phyloP scores from a whole-genome alignment of 371 early-diverging fungal genomes.

The Chytridiales sp. region DNA sequence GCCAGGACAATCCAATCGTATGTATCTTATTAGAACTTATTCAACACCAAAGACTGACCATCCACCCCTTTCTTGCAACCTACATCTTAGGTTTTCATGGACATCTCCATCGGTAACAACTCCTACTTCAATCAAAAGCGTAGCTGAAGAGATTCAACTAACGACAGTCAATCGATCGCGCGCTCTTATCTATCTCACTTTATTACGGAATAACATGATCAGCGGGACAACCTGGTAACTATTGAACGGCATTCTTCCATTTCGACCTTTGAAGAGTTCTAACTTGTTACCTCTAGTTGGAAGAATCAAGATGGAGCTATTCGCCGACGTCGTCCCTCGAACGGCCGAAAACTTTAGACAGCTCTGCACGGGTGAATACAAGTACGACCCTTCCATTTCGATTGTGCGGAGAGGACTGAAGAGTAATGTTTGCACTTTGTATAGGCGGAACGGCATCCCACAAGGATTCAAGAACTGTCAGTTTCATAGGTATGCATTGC shows the following conservation, averaged over 20 bases:
- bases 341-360: constrained; percentile 99
- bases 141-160: neutral
- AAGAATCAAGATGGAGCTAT: constrained; percentile 95
- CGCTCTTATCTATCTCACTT: neutral
- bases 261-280: neutral
- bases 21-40: no score
- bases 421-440: neutral
- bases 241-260: constrained; percentile 1
- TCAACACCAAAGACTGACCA: no score
- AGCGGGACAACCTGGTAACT: constrained; percentile 43
- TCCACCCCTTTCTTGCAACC: no score
- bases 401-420: neutral
- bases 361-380: constrained; percentile 91
- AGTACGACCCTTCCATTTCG: constrained; percentile 41
- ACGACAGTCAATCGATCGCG: neutral
- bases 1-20: no score
- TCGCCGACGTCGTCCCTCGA: constrained; percentile 88
- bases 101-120: constrained; percentile 48
- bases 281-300: constrained; percentile 57
- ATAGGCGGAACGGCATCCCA: constrained; percentile 69
- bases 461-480: constrained; percentile 86
- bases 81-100: constrained; percentile 44
- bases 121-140: no score
- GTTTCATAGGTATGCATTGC: constrained; percentile 70
- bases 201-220: neutral